Conservation (phyloP, 345 rosid species). For the Anastatica hierochuntica region DNA sequence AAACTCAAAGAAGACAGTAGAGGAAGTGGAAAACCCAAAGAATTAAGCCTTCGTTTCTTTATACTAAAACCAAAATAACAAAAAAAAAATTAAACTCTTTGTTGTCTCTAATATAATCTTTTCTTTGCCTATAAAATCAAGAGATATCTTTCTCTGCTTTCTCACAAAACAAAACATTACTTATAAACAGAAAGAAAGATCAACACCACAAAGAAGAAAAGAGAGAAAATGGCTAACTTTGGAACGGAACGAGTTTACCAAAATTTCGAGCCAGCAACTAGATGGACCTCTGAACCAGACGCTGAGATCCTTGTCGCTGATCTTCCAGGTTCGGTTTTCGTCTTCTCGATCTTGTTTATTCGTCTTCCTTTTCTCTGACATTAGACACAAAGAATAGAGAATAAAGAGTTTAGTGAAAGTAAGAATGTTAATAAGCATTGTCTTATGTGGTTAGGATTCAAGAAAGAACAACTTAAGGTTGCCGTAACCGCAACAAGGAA, state of each 20-base stretch:
- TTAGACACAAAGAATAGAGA: not conserved
- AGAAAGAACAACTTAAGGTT: constrained; percentile 29
- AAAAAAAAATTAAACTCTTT: not conserved
- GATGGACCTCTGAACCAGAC: constrained; percentile 28
- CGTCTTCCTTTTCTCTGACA: not conserved
- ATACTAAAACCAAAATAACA: constrained; percentile 3
- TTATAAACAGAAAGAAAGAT: not conserved
- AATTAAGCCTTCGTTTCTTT: constrained; percentile 23
- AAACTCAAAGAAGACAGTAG: constrained; percentile 19
- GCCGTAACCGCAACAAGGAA: constrained; percentile 25
- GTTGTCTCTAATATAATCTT: constrained; percentile 7
- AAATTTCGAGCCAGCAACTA: constrained; percentile 19
- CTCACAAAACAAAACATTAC: constrained; percentile 15
- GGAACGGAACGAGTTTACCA: constrained; percentile 23
- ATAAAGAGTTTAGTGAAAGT: not conserved
- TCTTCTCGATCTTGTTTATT: constrained; percentile 18
- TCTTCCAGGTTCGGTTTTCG: constrained; percentile 25
- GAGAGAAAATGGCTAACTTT: constrained; percentile 17
- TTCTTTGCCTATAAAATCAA: constrained; percentile 17
- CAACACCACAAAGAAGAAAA: not conserved
- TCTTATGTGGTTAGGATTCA: constrained; percentile 24
- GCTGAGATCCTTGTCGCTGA: constrained; percentile 24
- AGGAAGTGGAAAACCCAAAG: constrained; percentile 25
- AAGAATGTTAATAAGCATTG: constrained; percentile 5
- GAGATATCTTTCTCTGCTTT: constrained; percentile 2